phyloP scores from a whole-genome alignment of 805 yeast genomes.

The Wickerhamiella occidentalis region DNA sequence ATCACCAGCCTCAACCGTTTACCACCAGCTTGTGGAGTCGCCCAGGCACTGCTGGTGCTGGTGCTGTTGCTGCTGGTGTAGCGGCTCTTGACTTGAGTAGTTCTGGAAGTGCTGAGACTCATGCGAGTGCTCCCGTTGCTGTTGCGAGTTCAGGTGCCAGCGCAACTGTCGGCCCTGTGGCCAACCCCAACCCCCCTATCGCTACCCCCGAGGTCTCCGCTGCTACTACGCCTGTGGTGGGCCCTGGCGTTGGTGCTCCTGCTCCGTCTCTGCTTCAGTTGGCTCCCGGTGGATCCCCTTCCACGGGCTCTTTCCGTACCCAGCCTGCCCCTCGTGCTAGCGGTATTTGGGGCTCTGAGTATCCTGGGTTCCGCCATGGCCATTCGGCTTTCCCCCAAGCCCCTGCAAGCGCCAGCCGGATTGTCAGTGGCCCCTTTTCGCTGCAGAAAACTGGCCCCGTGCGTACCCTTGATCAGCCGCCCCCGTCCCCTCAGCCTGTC shows the following conservation, averaged over 20 bases:
- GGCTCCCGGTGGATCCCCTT: slow-evolving; percentile 7
- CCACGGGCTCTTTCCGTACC: slow-evolving; percentile 2
- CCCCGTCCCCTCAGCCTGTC: not conserved
- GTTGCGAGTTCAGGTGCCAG: not conserved
- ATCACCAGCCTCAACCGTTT: not conserved
- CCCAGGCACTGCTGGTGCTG: not conserved
- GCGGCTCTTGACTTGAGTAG: slow-evolving; percentile 31
- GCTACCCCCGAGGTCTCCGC: slow-evolving; percentile 24
- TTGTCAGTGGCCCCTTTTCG: slow-evolving; percentile 1
- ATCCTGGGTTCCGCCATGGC: slow-evolving; percentile 8
- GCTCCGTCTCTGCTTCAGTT: slow-evolving; percentile 20
- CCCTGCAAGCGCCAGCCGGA: not conserved
- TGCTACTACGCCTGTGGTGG: not conserved
- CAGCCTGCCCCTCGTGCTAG: slow-evolving; percentile 5
- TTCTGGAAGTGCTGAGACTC: slow-evolving; percentile 13
- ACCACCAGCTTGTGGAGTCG: slow-evolving; percentile 1
- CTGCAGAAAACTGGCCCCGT: slow-evolving; percentile 9
- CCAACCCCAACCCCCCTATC: not conserved
- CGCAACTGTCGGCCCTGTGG: not conserved
- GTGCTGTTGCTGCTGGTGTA: not conserved
- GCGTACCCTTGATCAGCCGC: slow-evolving; percentile 3
- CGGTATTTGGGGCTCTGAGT: slow-evolving; percentile 13
- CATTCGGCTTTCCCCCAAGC: slow-evolving; percentile 6
- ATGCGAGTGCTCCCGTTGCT: not conserved
- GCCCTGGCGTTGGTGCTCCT: not conserved